These are phyloP conservation scores for Corchorus olitorius DNA, from an alignment of 345 rosid genomes.

Conservation along the genomic window DNA sequence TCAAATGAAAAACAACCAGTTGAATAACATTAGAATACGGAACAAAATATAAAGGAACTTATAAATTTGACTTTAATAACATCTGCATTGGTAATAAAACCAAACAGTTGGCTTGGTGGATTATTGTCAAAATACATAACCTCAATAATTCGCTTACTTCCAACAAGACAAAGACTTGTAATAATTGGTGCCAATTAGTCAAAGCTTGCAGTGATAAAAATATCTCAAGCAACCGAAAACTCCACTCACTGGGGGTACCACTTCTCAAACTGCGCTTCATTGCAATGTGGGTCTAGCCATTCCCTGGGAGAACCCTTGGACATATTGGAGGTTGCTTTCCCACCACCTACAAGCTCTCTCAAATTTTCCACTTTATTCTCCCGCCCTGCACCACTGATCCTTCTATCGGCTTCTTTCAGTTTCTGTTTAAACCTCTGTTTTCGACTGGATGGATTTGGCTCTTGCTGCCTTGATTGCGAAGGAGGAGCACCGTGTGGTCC, in stretches of 20 bases:
- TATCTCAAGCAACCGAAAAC: constrained; percentile 16
- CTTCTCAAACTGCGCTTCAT: constrained; percentile 84
- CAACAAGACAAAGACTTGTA: constrained; percentile 19
- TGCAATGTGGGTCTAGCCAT: constrained; percentile 95
- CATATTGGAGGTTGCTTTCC: constrained; percentile 43
- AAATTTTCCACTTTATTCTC: constrained; percentile 86
- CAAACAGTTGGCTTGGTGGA: constrained; percentile 15
- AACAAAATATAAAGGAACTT: background rate
- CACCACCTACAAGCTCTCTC: constrained; percentile 70
- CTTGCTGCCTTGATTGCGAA: constrained; percentile 66
- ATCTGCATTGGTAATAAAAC: background rate
- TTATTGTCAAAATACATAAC: constrained; percentile 33
- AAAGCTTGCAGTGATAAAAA: constrained; percentile 6
- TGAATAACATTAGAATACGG: too few relatives aligned
- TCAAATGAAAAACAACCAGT: too few relatives aligned
- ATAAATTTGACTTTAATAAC: background rate
- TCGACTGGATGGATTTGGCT: constrained; percentile 52
- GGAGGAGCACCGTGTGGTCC: constrained; percentile 97
- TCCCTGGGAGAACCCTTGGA: constrained; percentile 62
- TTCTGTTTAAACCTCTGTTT: constrained; percentile 87
- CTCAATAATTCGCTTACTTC: constrained; percentile 20
- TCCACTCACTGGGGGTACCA: constrained; percentile 42
- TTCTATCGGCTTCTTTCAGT: constrained; percentile 83
- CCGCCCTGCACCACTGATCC: constrained; percentile 59
- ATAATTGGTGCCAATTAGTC: background rate